These are phyloP conservation scores for Ceratocystiopsis brevicomis DNA, from an alignment of 2,329 filamentous ascomycete genomes.

Conservation along the genomic window DNA sequence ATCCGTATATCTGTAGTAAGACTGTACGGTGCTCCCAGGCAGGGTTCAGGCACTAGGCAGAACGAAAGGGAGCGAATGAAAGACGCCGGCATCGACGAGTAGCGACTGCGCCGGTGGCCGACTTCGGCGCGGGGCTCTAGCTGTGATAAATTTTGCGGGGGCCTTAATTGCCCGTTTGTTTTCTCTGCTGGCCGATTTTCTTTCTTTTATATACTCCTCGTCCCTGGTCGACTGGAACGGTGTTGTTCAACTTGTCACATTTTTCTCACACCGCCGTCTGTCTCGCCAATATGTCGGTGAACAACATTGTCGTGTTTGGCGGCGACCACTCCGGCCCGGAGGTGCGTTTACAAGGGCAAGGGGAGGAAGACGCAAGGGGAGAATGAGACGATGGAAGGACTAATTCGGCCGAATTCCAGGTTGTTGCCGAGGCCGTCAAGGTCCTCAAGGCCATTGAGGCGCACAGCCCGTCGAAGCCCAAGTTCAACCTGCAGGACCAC, in stretches of 20 bases:
- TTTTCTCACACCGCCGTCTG: too few species aligned
- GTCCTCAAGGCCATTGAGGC: constrained; percentile 64
- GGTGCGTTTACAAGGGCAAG: constrained; percentile 27
- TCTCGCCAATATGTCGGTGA: constrained; percentile 38
- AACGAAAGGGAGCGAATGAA: not conserved
- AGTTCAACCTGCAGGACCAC: constrained; percentile 82
- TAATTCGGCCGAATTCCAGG: constrained; percentile 25
- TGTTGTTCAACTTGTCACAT: too few species aligned
- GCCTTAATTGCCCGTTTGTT: too few species aligned
- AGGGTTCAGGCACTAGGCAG: not conserved
- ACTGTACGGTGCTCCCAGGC: too few species aligned
- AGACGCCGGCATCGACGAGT: not conserved
- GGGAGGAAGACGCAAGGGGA: too few species aligned
- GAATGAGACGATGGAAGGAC: not conserved
- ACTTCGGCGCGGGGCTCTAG: too few species aligned
- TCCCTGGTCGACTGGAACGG: too few species aligned
- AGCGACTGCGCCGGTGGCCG: too few species aligned
- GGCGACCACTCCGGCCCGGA: constrained; percentile 78
- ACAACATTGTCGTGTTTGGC: constrained; percentile 64
- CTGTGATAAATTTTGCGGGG: too few species aligned
- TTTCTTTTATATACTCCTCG: too few species aligned
- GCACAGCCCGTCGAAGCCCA: constrained; percentile 44
- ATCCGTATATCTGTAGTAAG: not conserved
- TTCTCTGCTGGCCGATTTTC: too few species aligned
- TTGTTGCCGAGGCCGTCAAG: constrained; percentile 72